These are phyloP conservation scores for Fusarium metavorans DNA, from an alignment of 2,329 filamentous ascomycete genomes.

Conservation along the genomic window DNA sequence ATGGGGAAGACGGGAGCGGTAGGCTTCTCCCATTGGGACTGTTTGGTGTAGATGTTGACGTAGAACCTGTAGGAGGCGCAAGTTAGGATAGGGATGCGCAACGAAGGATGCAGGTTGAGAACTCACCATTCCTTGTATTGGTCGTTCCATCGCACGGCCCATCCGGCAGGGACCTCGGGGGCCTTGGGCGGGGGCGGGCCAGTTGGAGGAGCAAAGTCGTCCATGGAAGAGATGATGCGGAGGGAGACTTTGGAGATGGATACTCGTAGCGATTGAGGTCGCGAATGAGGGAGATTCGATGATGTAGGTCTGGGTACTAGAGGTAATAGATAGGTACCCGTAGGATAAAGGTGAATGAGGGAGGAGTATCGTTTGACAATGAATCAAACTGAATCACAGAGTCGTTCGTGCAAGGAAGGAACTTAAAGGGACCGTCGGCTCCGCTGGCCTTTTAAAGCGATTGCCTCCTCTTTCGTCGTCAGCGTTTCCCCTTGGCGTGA, in stretches of 20 bases:
- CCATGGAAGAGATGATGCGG: constrained; percentile 53
- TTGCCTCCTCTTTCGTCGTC: constrained; percentile 6
- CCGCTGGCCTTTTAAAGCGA: constrained; percentile 25
- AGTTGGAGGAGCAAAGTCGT: constrained; percentile 64
- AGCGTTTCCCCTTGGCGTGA: constrained; percentile 27
- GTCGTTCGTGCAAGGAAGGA: constrained; percentile 1
- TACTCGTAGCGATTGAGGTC: neutral
- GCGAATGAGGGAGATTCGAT: constrained; percentile 19
- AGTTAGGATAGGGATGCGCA: constrained; percentile 20
- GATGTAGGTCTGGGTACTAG: constrained; percentile 31
- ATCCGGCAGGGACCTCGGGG: constrained; percentile 76
- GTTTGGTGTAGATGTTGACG: constrained; percentile 88
- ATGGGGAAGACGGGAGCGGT: constrained; percentile 73
- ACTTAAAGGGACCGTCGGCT: neutral
- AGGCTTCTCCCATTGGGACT: constrained; percentile 91
- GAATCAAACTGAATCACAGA: constrained; percentile 3
- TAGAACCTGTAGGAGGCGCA: constrained; percentile 75
- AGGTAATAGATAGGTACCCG: neutral
- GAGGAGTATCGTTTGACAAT: neutral
- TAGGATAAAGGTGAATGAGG: constrained; percentile 12
- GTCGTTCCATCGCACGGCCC: constrained; percentile 87
- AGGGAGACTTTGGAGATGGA: neutral
- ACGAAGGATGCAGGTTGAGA: neutral
- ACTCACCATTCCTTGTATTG: constrained; percentile 86
- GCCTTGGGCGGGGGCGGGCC: constrained; percentile 70